Conservation (phyloP, 257 asterid species). For the Ilex asprella region DNA sequence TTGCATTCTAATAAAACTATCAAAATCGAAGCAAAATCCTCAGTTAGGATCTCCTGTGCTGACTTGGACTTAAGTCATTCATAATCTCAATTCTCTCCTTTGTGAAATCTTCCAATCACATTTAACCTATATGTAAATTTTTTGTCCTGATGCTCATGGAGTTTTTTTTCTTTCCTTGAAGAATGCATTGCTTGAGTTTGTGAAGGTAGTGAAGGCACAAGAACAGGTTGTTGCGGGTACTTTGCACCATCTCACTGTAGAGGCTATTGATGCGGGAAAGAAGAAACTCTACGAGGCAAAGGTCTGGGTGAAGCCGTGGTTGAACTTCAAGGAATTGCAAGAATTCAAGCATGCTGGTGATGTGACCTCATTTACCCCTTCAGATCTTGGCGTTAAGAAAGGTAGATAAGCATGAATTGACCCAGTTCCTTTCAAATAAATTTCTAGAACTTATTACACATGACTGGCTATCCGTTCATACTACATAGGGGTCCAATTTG, state of each 20-base stretch:
- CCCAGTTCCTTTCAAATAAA: too few species aligned
- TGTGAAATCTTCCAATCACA: too few species aligned
- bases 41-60: too few species aligned
- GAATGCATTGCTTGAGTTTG: conserved; percentile 71
- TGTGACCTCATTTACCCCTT: conserved; percentile 48
- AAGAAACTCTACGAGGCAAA: conserved; percentile 76
- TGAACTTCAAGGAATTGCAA: conserved; percentile 74
- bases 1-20: too few species aligned
- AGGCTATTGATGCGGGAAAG: conserved; percentile 68
- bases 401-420: conserved; percentile 26
- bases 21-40: too few species aligned
- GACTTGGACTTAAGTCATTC: too few species aligned
- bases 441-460: neutral
- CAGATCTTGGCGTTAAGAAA: conserved; percentile 70
- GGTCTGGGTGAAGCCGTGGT: conserved; percentile 93
- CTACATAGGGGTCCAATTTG: too few species aligned
- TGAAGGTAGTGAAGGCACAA: conserved; percentile 65
- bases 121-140: too few species aligned
- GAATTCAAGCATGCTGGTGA: conserved; percentile 67
- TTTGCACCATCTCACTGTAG: conserved; percentile 73
- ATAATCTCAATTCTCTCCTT: too few species aligned
- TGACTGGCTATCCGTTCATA: neutral
- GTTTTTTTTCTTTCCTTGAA: conserved; percentile 10
- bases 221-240: conserved; percentile 83
- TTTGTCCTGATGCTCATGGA: too few species aligned